Base-by-base conservation (phyloP, 169 alveolate genomes). In the Plasmodium ovale region DNA sequence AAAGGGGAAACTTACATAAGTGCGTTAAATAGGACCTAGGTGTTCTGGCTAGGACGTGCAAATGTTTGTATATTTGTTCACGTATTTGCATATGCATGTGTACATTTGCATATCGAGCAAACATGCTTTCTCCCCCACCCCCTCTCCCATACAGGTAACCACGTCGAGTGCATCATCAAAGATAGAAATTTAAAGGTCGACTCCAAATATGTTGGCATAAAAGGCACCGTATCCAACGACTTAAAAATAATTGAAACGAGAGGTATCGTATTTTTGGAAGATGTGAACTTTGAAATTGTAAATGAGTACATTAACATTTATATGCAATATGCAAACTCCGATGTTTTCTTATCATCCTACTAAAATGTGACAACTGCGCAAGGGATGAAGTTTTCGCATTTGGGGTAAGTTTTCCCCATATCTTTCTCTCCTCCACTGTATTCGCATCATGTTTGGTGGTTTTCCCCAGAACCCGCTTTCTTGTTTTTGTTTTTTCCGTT, bases 211-310 rank as follows among this genome's bases (percentile, higher is more conserved):
- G 25, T 79, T 12, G 89, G 89, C 5, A 65, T 79, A 65, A 79
- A 79, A 79, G 89, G 89, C 4, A 79, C 62, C 47, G 89, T 79
- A 42, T 65, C 89, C 54, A 49, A 79, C 42, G 70, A 79, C 27
- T 65, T 79, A 79, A 79, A 79, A 79, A 67, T 79, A 29, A 21
- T 79, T 19, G 89, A 79, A 53, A 65, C 89, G 35, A 49, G 89
- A 33, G 89, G 89, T 29, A 35, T 79, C 14, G 44, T 65, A 56
- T 23, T 19, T 19, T 79, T 79, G 39, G 84, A 79, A 25, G 89
- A 79, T 25, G 71, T 79, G 27, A 79, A 79, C 54, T 79, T 79
- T 65, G 89, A 79, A 33, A 70, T 79, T 42, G 82, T 79, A 25
- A 79, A 79, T 79, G 89, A 64, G 14, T 79, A 79, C 44, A 69